Percentiles rank a stretch among this genome's conserved stretches.
These are phyloP conservation scores for Acidiella bohemica DNA, from an alignment of 495 filamentous ascomycete species.

Conservation along the genomic window DNA sequence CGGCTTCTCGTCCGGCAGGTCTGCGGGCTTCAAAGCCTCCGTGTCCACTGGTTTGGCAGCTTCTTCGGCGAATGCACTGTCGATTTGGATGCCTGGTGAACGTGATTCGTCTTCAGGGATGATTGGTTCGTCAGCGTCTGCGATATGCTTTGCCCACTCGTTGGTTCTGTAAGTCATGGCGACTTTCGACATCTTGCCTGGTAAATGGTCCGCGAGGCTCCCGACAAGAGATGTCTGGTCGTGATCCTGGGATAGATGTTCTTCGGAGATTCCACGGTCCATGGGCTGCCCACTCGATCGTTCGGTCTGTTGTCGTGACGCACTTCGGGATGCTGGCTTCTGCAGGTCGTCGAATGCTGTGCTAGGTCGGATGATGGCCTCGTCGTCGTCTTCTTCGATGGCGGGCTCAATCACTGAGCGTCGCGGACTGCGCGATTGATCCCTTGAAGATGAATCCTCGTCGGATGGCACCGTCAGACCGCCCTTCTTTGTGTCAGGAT, in stretches of 20 bases:
- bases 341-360: slow-evolving; percentile 2
- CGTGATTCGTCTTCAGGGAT: slow-evolving; percentile 35
- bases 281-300: too few species aligned
- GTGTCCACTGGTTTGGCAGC: slow-evolving; percentile 12
- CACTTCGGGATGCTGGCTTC: too few species aligned
- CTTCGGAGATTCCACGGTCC: too few species aligned
- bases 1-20: not conserved
- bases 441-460: not conserved
- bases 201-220: slow-evolving; percentile 35
- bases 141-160: slow-evolving; percentile 90
- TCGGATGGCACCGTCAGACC: not conserved
- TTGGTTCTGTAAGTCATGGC: slow-evolving; percentile 79
- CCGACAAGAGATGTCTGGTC: slow-evolving; percentile 28
- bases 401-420: slow-evolving; percentile 4
- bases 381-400: slow-evolving; percentile 16
- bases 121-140: slow-evolving; percentile 63
- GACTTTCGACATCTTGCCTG: slow-evolving; percentile 50
- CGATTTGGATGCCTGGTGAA: slow-evolving; percentile 25
- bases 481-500: not conserved
- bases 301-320: too few species aligned
- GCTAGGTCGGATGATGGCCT: slow-evolving; percentile 4
- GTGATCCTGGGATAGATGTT: too few species aligned
- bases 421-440: not conserved
- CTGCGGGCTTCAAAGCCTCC: slow-evolving; percentile 6
- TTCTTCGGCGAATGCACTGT: slow-evolving; percentile 16